Evolutionary conservation across 1,284 basidiomycete species (phyloP).

Genomic region (Leccinum subspadiceum): DNA sequence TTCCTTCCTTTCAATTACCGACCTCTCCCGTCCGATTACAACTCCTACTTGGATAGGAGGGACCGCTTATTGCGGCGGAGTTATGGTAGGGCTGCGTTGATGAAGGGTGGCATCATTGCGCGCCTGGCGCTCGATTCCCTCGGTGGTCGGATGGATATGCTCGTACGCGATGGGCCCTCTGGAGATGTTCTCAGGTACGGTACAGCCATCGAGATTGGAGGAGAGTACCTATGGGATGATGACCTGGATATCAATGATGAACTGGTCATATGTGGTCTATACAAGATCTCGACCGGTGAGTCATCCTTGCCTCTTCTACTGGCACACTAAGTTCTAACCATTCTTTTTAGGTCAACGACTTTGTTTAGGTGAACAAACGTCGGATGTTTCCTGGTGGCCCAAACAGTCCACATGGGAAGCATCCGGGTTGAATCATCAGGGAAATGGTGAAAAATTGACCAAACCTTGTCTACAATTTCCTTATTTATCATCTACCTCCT

Average conservation of each 20-base stretch:
- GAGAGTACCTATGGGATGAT: neutral
- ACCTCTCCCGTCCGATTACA: neutral
- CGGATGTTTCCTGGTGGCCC: constrained; percentile 11
- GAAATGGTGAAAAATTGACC: too few species aligned
- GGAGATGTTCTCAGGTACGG: neutral
- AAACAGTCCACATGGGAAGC: constrained; percentile 9
- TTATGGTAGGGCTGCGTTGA: neutral
- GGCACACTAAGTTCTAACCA: neutral
- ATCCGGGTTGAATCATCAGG: neutral
- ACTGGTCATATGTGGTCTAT: constrained; percentile 2
- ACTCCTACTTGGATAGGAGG: neutral
- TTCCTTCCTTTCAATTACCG: neutral
- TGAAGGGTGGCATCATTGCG: constrained; percentile 1
- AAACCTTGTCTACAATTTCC: too few species aligned
- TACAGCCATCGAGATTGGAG: neutral
- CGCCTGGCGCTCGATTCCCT: neutral
- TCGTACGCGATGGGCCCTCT: neutral
- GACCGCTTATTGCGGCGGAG: neutral
- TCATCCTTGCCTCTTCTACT: neutral
- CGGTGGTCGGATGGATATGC: neutral
- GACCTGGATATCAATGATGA: constrained; percentile 4
- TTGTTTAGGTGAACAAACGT: neutral
- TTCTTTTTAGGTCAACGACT: neutral
- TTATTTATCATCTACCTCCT: neutral
- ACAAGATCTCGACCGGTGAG: constrained; percentile 2